phyloP scores from a whole-genome alignment of 805 yeast species.

The Kregervanrija pseudodelftensis region DNA sequence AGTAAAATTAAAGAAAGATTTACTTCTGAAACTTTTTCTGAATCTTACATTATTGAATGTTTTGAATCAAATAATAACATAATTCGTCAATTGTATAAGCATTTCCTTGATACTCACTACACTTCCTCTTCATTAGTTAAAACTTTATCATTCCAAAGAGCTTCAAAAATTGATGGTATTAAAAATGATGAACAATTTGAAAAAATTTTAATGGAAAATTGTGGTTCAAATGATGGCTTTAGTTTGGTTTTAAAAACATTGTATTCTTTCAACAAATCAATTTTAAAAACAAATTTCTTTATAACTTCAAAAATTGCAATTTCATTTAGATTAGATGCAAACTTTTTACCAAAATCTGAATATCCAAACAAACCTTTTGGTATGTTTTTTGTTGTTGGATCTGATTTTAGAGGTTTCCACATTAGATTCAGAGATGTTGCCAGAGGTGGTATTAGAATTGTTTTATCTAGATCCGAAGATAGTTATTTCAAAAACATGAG shows the following conservation, averaged over 20 bases:
- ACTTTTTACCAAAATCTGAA: conserved; percentile 75
- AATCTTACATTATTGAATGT: conserved; percentile 70
- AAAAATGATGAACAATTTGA: conserved; percentile 70
- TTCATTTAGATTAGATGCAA: conserved; percentile 84
- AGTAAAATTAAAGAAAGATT: conserved; percentile 78
- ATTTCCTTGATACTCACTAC: conserved; percentile 88
- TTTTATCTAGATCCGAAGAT: conserved; percentile 77
- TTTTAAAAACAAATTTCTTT: conserved; percentile 90
- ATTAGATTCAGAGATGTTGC: conserved; percentile 95
- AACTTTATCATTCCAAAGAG: conserved; percentile 82
- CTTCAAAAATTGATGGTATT: conserved; percentile 69
- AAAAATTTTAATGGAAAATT: conserved; percentile 53
- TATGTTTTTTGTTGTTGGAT: conserved; percentile 92
- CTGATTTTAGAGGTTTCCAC: conserved; percentile 96
- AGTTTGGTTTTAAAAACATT: conserved; percentile 75
- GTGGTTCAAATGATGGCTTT: conserved; percentile 77
- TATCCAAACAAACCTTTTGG: conserved; percentile 93
- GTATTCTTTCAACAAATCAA: conserved; percentile 68
- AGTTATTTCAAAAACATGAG: conserved; percentile 80
- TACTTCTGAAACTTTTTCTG: conserved; percentile 89
- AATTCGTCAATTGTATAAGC: conserved; percentile 77
- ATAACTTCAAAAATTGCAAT: conserved; percentile 91
- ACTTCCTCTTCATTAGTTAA: conserved; percentile 61
- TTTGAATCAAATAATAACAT: conserved; percentile 64
- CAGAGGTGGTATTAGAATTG: conserved; percentile 96